Percentiles rank a stretch among this genome's conserved stretches.
phyloP scores from a whole-genome alignment of 2,329 filamentous ascomycete species.

The Pseudocercospora vitis region DNA sequence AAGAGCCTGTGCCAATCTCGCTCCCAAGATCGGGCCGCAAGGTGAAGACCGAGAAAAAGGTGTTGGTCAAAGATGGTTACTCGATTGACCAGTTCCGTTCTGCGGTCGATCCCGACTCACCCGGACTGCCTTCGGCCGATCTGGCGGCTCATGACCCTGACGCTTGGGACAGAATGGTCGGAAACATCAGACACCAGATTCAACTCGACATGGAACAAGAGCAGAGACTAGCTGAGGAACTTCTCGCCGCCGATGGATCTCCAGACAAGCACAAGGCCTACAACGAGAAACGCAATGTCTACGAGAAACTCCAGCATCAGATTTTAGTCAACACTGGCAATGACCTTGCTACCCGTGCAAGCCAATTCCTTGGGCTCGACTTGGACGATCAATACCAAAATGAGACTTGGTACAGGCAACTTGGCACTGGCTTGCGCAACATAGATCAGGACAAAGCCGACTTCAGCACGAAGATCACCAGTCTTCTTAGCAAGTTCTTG shows the following conservation, averaged over 20 bases:
- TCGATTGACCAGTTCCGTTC: not conserved
- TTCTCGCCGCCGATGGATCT: not conserved
- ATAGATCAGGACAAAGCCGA: not conserved
- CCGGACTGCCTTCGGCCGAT: slow-evolving; percentile 8
- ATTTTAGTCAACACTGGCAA: not conserved
- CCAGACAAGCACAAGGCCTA: not conserved
- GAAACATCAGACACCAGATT: not conserved
- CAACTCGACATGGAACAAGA: slow-evolving; percentile 2
- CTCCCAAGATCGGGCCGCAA: not conserved
- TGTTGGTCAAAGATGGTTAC: not conserved
- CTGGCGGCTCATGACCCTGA: slow-evolving; percentile 4
- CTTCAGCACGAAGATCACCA: not conserved
- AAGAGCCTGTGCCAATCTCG: not conserved
- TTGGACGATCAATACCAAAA: not conserved
- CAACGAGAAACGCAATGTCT: slow-evolving; percentile 1
- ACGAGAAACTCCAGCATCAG: not conserved
- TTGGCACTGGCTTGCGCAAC: not conserved
- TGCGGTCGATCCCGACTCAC: not conserved
- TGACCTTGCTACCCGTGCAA: not conserved
- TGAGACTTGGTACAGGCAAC: not conserved
- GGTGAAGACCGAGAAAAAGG: not conserved
- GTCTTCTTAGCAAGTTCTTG: not conserved
- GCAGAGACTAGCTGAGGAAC: not conserved
- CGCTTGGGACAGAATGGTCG: not conserved
- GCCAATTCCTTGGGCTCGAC: not conserved